Percentiles rank a stretch among this genome's conserved stretches.
phyloP scores from a whole-genome alignment of 1,284 basidiomycete species.

The Lignosus rhinocerotis region DNA sequence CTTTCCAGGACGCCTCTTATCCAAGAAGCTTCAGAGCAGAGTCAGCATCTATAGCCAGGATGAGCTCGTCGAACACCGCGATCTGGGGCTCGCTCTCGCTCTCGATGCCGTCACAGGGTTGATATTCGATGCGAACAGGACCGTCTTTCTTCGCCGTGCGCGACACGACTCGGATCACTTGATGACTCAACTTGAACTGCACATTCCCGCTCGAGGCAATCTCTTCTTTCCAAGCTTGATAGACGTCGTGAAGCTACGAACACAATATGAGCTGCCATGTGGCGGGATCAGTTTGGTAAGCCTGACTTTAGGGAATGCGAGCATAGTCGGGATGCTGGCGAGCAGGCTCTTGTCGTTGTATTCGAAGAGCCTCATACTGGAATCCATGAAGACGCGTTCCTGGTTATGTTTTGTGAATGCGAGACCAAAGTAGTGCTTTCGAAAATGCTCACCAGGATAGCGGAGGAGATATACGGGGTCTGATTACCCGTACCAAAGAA shows the following conservation, averaged over 20 bases:
- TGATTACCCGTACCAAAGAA: constrained; percentile 66
- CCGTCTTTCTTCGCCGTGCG: constrained; percentile 24
- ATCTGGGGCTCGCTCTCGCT: constrained; percentile 31
- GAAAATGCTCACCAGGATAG: constrained; percentile 40
- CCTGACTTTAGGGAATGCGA: constrained; percentile 35
- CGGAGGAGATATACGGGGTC: constrained; percentile 57
- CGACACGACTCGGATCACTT: constrained; percentile 42
- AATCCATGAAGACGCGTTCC: constrained; percentile 59
- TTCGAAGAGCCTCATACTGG: constrained; percentile 51
- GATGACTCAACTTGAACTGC: constrained; percentile 41
- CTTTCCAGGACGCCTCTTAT: constrained; percentile 54
- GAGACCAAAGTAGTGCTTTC: too few relatives aligned
- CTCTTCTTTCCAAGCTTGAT: constrained; percentile 47
- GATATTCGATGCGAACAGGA: constrained; percentile 32
- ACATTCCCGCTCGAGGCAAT: constrained; percentile 45
- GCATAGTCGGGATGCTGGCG: constrained; percentile 36
- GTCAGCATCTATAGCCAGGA: constrained; percentile 61
- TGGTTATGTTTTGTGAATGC: neutral
- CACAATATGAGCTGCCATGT: constrained; percentile 24
- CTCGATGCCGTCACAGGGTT: constrained; percentile 11
- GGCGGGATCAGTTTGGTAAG: neutral
- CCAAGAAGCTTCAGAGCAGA: constrained; percentile 57
- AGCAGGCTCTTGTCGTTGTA: constrained; percentile 34
- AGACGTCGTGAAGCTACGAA: constrained; percentile 44
- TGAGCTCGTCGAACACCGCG: constrained; percentile 63